Percentiles rank a stretch among this genome's conserved stretches.
Evolutionary conservation across 2,329 filamentous ascomycete species (phyloP).

Genomic region (Nannizzia gypsea): DNA sequence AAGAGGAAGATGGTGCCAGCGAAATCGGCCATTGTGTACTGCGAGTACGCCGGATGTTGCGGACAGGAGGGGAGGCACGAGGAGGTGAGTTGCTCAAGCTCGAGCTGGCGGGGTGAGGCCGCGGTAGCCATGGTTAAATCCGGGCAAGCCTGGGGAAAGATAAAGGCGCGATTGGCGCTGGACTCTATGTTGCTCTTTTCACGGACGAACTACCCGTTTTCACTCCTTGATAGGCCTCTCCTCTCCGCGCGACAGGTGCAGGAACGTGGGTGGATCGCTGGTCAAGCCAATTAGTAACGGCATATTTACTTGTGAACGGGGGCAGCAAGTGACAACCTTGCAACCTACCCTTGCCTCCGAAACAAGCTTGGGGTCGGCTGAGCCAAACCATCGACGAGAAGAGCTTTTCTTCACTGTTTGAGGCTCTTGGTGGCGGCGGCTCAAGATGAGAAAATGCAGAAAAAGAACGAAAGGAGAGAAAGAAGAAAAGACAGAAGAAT

Average conservation of each 20-base stretch:
- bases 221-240: not conserved
- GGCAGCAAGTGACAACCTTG: not conserved
- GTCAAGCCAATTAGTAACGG: not conserved
- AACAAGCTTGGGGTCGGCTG: no score
- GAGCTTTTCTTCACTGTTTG: no score
- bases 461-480: not conserved
- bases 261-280: not conserved
- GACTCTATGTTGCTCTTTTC: not conserved
- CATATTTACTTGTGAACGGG: not conserved
- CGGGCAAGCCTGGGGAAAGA: not conserved
- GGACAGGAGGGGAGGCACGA: constrained; percentile 6
- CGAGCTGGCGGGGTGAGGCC: not conserved
- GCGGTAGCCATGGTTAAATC: not conserved
- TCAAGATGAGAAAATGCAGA: not conserved
- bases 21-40: constrained; percentile 12
- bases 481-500: not conserved
- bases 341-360: not conserved
- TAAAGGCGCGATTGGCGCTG: not conserved
- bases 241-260: not conserved
- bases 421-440: not conserved
- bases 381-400: no score
- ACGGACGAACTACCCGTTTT: not conserved
- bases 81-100: not conserved
- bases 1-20: constrained; percentile 29
- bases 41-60: not conserved